phyloP scores from a whole-genome alignment of 1,284 basidiomycete genomes.

The Meira miltonrushii region DNA sequence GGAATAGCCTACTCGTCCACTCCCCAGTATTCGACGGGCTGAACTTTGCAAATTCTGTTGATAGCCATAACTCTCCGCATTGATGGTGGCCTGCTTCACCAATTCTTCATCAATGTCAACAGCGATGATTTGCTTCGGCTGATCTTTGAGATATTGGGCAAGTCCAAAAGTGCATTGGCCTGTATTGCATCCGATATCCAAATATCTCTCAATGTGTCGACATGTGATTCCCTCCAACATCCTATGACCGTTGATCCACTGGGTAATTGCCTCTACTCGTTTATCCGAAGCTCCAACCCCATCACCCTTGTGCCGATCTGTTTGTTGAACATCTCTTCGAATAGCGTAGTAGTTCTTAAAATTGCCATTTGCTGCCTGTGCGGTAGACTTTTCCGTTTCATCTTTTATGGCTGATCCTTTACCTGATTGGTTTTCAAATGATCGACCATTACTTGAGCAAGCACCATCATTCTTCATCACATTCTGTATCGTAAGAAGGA shows the following conservation, averaged over 20 bases:
- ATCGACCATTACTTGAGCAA: too few species aligned
- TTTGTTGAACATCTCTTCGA: not conserved
- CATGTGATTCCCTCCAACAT: not conserved
- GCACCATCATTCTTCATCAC: too few species aligned
- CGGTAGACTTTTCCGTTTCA: too few species aligned
- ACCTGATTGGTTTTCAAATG: too few species aligned
- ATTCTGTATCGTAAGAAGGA: too few species aligned
- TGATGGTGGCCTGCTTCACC: not conserved
- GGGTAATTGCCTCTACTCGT: not conserved
- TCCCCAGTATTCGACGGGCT: not conserved
- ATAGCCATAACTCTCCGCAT: not conserved
- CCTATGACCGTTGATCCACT: not conserved
- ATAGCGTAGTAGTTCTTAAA: not conserved
- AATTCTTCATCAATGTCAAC: constrained; percentile 3
- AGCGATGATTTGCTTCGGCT: not conserved
- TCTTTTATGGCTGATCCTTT: too few species aligned
- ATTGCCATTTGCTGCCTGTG: not conserved
- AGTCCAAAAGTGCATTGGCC: not conserved
- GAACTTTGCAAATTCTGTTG: not conserved
- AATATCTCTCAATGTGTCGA: not conserved
- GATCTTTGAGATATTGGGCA: not conserved
- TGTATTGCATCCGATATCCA: constrained; percentile 6
- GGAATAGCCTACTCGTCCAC: not conserved
- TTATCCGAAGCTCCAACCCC: too few species aligned
- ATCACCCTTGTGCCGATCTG: not conserved